Percentiles rank a stretch among this genome's conserved stretches.
Conservation (phyloP, 768 basidiomycete species). For the Megacollybia marginata region DNA sequence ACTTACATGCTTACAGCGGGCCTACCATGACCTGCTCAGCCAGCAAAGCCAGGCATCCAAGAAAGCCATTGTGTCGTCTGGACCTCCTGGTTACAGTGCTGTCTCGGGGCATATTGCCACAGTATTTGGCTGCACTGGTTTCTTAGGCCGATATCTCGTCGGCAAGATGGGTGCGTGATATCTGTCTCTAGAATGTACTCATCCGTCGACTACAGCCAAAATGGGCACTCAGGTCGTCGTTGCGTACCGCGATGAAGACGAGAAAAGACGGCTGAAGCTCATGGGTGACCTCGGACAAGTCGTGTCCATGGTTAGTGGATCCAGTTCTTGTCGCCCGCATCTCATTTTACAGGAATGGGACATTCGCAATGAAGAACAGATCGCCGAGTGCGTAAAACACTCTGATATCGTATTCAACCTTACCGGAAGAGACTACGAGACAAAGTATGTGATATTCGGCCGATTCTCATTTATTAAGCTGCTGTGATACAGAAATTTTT, state of each 20-base stretch:
- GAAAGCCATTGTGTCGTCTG: slow-evolving; percentile 68
- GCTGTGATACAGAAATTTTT: slow-evolving; percentile 67
- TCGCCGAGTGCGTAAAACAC: slow-evolving; percentile 88
- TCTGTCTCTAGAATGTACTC: not conserved
- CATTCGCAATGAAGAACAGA: slow-evolving; percentile 81
- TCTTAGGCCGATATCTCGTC: slow-evolving; percentile 90
- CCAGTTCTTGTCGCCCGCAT: not conserved
- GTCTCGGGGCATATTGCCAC: slow-evolving; percentile 90
- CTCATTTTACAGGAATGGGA: slow-evolving; percentile 79
- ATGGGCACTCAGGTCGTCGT: slow-evolving; percentile 89
- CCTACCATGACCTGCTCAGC: slow-evolving; percentile 64
- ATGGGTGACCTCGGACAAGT: slow-evolving; percentile 98
- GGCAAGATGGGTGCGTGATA: slow-evolving; percentile 75
- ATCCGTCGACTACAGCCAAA: slow-evolving; percentile 48
- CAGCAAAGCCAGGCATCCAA: slow-evolving; percentile 35
- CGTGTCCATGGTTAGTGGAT: slow-evolving; percentile 68
- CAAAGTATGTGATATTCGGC: slow-evolving; percentile 57
- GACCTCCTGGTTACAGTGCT: slow-evolving; percentile 79
- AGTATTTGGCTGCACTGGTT: slow-evolving; percentile 95
- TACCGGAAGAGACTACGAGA: slow-evolving; percentile 89
- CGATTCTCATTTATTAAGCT: not conserved
- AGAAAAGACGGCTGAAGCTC: slow-evolving; percentile 80
- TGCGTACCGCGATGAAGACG: slow-evolving; percentile 93
- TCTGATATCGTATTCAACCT: slow-evolving; percentile 97
- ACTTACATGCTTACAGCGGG: slow-evolving; percentile 40